These are phyloP conservation scores for Aspergillus egyptiacus DNA, from an alignment of 495 filamentous ascomycete species.

Conservation along the genomic window DNA sequence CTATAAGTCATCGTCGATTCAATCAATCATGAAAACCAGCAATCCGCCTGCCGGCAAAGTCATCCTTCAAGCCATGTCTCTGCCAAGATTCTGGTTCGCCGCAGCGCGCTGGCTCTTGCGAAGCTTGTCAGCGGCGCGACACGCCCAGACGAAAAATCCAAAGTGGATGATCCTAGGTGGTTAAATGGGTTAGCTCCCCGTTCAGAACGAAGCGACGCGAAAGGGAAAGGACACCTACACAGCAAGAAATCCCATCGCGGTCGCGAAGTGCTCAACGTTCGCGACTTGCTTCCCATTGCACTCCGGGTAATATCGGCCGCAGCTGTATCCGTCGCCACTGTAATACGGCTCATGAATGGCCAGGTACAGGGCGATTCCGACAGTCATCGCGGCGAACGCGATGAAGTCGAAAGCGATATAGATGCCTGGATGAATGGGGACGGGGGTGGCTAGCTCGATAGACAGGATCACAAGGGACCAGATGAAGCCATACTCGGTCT, in stretches of 20 bases:
- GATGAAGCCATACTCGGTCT: slow-evolving; percentile 1
- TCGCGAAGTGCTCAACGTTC: slow-evolving; percentile 6
- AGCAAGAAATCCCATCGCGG: slow-evolving; percentile 7
- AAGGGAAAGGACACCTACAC: background rate
- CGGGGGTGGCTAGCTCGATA: background rate
- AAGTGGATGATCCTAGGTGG: background rate
- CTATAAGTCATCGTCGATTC: too few relatives aligned
- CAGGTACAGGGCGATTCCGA: background rate
- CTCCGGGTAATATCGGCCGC: background rate
- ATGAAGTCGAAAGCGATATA: slow-evolving; percentile 12
- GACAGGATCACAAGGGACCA: slow-evolving; percentile 4
- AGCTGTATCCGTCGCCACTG: slow-evolving; percentile 2
- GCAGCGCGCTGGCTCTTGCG: background rate
- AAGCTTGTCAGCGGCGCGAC: background rate
- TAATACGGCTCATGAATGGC: background rate
- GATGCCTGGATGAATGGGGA: slow-evolving; percentile 7
- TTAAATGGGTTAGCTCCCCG: too few relatives aligned
- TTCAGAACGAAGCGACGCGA: background rate
- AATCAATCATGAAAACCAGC: too few relatives aligned
- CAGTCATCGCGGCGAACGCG: background rate
- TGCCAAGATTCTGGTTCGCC: background rate
- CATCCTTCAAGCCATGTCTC: background rate
- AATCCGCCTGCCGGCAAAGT: too few relatives aligned
- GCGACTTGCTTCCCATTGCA: slow-evolving; percentile 5
- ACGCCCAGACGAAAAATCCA: slow-evolving; percentile 2